phyloP scores from a whole-genome alignment of 2,329 filamentous ascomycete genomes.

The Monilinia aucupariae region DNA sequence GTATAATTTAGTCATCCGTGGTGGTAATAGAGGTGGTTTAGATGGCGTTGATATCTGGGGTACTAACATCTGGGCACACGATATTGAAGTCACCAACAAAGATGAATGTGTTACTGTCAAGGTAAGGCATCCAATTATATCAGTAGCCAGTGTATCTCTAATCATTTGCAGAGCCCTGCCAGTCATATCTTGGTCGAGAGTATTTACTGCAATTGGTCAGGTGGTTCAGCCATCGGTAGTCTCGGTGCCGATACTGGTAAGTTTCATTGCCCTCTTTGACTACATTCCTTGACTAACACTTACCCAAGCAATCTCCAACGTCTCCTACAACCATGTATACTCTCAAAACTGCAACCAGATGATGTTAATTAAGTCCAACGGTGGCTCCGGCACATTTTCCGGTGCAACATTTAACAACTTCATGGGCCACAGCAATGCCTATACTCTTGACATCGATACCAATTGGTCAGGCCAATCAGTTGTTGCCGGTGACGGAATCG shows the following conservation, averaged over 20 bases:
- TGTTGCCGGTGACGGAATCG: slow-evolving; percentile 45
- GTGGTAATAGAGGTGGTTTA: slow-evolving; percentile 46
- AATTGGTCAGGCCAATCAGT: slow-evolving; percentile 45
- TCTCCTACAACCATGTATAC: slow-evolving; percentile 54
- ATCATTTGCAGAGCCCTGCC: slow-evolving; percentile 42
- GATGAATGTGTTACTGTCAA: slow-evolving; percentile 57
- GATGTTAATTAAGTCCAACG: slow-evolving; percentile 58
- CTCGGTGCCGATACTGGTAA: slow-evolving; percentile 42
- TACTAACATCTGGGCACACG: slow-evolving; percentile 53
- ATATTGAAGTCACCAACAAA: slow-evolving; percentile 57
- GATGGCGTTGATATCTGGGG: slow-evolving; percentile 53
- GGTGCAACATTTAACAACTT: slow-evolving; percentile 52
- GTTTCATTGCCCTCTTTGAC: neutral
- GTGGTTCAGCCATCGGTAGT: slow-evolving; percentile 53
- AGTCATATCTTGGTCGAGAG: slow-evolving; percentile 54
- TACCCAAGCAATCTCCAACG: slow-evolving; percentile 42
- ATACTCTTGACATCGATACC: slow-evolving; percentile 51
- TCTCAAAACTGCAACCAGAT: slow-evolving; percentile 55
- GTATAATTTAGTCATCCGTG: slow-evolving; percentile 51
- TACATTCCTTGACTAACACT: neutral
- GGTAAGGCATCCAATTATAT: slow-evolving; percentile 17
- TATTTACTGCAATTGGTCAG: slow-evolving; percentile 58
- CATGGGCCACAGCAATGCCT: slow-evolving; percentile 54
- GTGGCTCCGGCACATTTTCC: slow-evolving; percentile 48
- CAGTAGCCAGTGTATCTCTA: neutral